A percentile compares a stretch with the other conserved stretches of the same genome.
Conservation (phyloP, 495 filamentous ascomycete genomes). For the Rhypophila decipiens region DNA sequence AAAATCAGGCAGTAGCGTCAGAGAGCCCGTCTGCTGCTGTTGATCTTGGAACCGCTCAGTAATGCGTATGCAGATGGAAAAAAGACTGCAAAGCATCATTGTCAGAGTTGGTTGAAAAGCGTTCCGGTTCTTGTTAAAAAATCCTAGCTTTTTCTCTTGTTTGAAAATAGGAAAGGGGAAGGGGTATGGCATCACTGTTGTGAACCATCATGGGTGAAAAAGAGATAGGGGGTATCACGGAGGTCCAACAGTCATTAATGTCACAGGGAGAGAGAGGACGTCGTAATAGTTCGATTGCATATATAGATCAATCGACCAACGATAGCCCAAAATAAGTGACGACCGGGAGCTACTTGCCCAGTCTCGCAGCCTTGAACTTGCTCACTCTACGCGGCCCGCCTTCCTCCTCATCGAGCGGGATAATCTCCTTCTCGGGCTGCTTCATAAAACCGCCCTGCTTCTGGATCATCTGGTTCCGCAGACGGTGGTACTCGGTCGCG, state of each 20-base stretch:
- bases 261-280: too few species aligned
- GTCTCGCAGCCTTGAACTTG: slow-evolving; percentile 79
- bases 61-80: slow-evolving; percentile 44
- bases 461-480: slow-evolving; percentile 73
- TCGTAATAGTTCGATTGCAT: too few species aligned
- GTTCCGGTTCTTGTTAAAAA: slow-evolving; percentile 34
- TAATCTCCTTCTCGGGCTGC: slow-evolving; percentile 52
- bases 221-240: too few species aligned
- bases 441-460: slow-evolving; percentile 68
- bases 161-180: too few species aligned
- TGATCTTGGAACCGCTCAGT: slow-evolving; percentile 47
- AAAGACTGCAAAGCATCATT: slow-evolving; percentile 46
- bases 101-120: slow-evolving; percentile 36
- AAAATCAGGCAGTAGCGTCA: slow-evolving; percentile 44
- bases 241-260: too few species aligned
- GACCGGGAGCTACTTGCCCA: too few species aligned
- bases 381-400: slow-evolving; percentile 66
- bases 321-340: too few species aligned
- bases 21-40: slow-evolving; percentile 48
- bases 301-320: too few species aligned
- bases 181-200: too few species aligned
- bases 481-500: slow-evolving; percentile 68
- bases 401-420: slow-evolving; percentile 61
- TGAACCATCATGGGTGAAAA: too few species aligned
- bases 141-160: too few species aligned